Conservation (phyloP, 768 basidiomycete genomes). For the Aureoboletus auriporus region DNA sequence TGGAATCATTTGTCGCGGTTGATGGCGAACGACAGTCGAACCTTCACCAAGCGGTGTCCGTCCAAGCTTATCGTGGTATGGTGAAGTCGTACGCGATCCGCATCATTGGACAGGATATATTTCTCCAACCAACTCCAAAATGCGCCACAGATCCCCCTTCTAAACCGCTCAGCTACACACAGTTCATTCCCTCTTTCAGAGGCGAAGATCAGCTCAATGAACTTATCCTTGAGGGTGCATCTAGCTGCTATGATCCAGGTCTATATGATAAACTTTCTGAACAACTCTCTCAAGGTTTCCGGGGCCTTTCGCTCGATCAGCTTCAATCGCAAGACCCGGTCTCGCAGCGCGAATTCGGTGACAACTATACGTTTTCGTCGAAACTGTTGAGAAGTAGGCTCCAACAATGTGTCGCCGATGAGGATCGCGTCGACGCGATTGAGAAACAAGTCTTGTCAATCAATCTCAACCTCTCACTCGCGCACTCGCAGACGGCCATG, state of each 20-base stretch:
- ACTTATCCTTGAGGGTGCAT: slow-evolving; percentile 62
- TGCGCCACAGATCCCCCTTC: slow-evolving; percentile 31
- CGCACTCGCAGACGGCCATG: slow-evolving; percentile 72
- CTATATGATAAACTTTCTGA: slow-evolving; percentile 61
- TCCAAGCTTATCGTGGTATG: slow-evolving; percentile 64
- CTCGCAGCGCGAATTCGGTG: slow-evolving; percentile 73
- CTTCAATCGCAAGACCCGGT: slow-evolving; percentile 59
- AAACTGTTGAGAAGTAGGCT: slow-evolving; percentile 57
- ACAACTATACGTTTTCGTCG: slow-evolving; percentile 71
- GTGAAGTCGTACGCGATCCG: slow-evolving; percentile 73
- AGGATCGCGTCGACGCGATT: slow-evolving; percentile 42
- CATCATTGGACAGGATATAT: slow-evolving; percentile 72
- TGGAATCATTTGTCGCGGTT: slow-evolving; percentile 41
- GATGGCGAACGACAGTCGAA: slow-evolving; percentile 42
- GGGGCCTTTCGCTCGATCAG: slow-evolving; percentile 59
- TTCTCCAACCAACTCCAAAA: slow-evolving; percentile 48
- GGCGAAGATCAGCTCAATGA: slow-evolving; percentile 63
- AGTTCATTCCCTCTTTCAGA: slow-evolving; percentile 54
- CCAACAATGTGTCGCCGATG: slow-evolving; percentile 33
- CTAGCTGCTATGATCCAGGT: slow-evolving; percentile 67
- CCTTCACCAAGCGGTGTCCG: slow-evolving; percentile 56
- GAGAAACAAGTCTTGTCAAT: slow-evolving; percentile 64
- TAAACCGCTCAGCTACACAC: slow-evolving; percentile 58
- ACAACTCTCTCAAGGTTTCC: slow-evolving; percentile 48
- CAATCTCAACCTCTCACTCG: slow-evolving; percentile 84